A percentile compares a stretch with the other conserved stretches of the same genome.
These are phyloP conservation scores for Raddia distichophylla DNA, from an alignment of 176 grass and related monocot species.

Conservation along the genomic window DNA sequence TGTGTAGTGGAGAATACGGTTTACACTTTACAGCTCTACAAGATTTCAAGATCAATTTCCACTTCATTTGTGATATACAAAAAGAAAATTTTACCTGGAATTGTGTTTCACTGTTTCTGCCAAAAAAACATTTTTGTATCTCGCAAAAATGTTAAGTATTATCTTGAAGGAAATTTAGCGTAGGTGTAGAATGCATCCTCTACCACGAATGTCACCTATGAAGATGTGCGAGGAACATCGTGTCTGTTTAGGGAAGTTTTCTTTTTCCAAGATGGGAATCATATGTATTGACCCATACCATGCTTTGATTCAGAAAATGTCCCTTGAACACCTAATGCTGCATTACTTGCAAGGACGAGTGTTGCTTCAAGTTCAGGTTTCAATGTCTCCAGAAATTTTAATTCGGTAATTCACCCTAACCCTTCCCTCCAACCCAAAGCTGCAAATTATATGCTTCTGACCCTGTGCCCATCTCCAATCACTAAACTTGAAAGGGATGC, in stretches of 20 bases:
- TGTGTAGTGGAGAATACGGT: too few relatives aligned
- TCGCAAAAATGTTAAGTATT: too few relatives aligned
- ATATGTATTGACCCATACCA: not conserved
- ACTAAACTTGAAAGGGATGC: constrained; percentile 64
- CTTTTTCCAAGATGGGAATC: constrained; percentile 1
- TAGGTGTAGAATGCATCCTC: too few relatives aligned
- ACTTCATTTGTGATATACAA: too few relatives aligned
- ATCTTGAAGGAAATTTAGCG: too few relatives aligned
- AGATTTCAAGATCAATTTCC: too few relatives aligned
- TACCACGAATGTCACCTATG: not conserved
- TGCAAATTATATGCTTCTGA: constrained; percentile 10
- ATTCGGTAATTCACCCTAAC: constrained; percentile 63
- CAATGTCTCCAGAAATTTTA: constrained; percentile 71
- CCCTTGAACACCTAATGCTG: constrained; percentile 69
- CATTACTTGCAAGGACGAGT: constrained; percentile 82
- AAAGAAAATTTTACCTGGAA: too few relatives aligned
- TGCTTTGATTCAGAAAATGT: constrained; percentile 78
- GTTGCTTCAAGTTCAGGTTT: constrained; percentile 80
- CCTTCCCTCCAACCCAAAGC: not conserved
- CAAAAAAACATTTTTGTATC: too few relatives aligned
- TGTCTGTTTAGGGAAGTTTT: not conserved
- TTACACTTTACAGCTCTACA: too few relatives aligned
- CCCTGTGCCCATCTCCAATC: constrained; percentile 23
- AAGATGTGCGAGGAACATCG: constrained; percentile 11
- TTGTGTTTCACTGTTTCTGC: too few relatives aligned